Conservation (phyloP, 129 eudicot species). For the Flaveria trinervia region DNA sequence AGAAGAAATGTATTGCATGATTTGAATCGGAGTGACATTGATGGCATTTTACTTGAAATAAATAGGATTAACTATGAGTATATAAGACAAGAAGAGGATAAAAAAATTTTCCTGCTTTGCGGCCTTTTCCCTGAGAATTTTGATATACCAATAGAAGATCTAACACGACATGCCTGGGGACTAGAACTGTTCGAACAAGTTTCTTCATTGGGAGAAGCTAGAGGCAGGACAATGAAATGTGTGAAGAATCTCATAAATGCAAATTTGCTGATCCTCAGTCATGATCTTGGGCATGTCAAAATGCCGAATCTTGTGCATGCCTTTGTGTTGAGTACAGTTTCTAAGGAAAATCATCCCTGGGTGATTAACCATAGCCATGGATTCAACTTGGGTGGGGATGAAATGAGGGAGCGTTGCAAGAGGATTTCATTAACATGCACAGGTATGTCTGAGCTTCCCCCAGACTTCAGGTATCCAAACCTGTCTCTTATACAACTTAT, state of each 20-base stretch:
- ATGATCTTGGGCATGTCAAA: not conserved
- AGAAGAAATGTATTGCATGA: too few species aligned
- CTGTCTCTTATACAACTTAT: not conserved
- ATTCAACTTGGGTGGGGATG: not conserved
- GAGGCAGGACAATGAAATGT: not conserved
- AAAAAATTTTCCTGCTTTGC: not conserved
- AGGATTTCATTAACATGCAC: not conserved
- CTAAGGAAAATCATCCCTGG: not conserved
- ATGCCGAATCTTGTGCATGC: constrained; percentile 1
- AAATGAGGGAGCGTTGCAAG: not conserved
- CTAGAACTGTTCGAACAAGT: not conserved
- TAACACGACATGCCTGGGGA: constrained; percentile 10
- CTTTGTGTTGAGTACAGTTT: constrained; percentile 1
- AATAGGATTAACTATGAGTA: not conserved
- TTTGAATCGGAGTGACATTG: too few species aligned
- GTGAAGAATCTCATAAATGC: not conserved
- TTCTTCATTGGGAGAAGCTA: not conserved
- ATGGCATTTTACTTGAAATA: not conserved
- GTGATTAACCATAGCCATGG: not conserved
- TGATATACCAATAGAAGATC: not conserved
- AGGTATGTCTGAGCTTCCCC: not conserved
- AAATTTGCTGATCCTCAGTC: constrained; percentile 3
- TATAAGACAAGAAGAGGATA: not conserved
- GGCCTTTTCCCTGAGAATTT: not conserved
- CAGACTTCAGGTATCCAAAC: not conserved